phyloP scores from a whole-genome alignment of 495 filamentous ascomycete genomes.

The Glonium stellatum region DNA sequence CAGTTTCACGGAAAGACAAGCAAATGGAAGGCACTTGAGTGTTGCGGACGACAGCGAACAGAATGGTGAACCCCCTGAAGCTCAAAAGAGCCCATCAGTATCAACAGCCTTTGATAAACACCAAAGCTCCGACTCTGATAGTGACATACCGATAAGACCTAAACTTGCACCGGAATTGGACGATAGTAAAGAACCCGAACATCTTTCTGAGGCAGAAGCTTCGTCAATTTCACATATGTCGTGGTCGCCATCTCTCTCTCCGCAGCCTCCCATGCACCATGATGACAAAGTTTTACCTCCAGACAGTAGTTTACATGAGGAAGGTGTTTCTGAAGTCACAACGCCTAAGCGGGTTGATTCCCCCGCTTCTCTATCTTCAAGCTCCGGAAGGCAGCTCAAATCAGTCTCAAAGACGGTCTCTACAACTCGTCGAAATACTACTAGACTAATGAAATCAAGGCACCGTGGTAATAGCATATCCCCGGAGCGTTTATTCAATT shows the following conservation, averaged over 20 bases:
- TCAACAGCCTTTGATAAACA: too few relatives aligned
- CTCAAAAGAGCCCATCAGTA: too few relatives aligned
- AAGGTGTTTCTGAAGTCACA: not conserved
- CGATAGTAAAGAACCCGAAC: not conserved
- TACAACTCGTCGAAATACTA: not conserved
- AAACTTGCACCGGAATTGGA: not conserved
- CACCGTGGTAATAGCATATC: not conserved
- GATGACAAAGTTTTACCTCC: conserved; percentile 3
- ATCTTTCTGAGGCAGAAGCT: not conserved
- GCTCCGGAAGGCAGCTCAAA: not conserved
- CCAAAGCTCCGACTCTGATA: too few relatives aligned
- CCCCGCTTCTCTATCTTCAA: not conserved
- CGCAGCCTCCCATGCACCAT: not conserved
- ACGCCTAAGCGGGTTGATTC: not conserved
- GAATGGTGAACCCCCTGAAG: not conserved
- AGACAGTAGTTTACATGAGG: conserved; percentile 10
- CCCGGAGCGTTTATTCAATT: not conserved
- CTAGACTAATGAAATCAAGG: not conserved
- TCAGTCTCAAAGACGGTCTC: not conserved
- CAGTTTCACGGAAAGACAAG: not conserved
- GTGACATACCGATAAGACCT: too few relatives aligned
- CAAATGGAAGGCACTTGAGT: not conserved
- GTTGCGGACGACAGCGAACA: not conserved
- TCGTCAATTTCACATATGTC: not conserved
- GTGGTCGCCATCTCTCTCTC: conserved; percentile 4